These are phyloP conservation scores for Pseudocercospora crystallina DNA, from an alignment of 2,329 filamentous ascomycete species.

Conservation along the genomic window DNA sequence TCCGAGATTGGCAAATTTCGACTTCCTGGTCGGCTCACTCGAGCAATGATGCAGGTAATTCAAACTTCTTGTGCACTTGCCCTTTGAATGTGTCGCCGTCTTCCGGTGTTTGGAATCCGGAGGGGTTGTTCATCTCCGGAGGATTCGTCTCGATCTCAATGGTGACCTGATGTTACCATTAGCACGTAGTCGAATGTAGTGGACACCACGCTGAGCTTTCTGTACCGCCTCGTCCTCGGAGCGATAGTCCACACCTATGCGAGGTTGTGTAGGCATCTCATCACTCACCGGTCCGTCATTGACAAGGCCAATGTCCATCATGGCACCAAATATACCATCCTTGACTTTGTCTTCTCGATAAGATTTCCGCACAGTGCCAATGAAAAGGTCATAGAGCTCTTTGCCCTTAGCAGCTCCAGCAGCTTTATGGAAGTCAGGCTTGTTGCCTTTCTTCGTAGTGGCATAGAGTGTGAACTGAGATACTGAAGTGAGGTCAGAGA, in stretches of 20 bases:
- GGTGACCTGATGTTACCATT: conserved; percentile 44
- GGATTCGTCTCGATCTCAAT: conserved; percentile 51
- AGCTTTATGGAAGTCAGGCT: conserved; percentile 91
- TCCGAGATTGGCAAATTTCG: no score
- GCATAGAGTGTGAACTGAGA: conserved; percentile 96
- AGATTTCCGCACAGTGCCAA: conserved; percentile 68
- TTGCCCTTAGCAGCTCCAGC: conserved; percentile 76
- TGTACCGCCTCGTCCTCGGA: conserved; percentile 58
- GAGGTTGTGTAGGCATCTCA: conserved; percentile 14
- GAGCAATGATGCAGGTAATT: conserved; percentile 36
- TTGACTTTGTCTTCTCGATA: conserved; percentile 78
- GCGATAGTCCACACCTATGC: conserved; percentile 49
- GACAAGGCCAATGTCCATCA: conserved; percentile 95
- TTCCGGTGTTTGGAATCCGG: conserved; percentile 28
- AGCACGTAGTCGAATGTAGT: not conserved
- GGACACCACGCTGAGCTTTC: conserved; percentile 16
- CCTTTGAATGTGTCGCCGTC: conserved; percentile 33
- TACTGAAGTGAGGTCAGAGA: conserved; percentile 54
- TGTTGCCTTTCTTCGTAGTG: conserved; percentile 91
- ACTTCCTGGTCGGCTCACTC: conserved; percentile 27
- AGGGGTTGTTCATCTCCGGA: conserved; percentile 40
- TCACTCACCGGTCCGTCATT: conserved; percentile 75
- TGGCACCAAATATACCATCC: conserved; percentile 95
- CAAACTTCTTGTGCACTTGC: conserved; percentile 36
- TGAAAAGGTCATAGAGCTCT: conserved; percentile 80